Evolutionary conservation across 2,329 filamentous ascomycete species (phyloP), one percentile per base, ranked within the genome.

Genomic region (Xylariaceae sp.): DNA sequence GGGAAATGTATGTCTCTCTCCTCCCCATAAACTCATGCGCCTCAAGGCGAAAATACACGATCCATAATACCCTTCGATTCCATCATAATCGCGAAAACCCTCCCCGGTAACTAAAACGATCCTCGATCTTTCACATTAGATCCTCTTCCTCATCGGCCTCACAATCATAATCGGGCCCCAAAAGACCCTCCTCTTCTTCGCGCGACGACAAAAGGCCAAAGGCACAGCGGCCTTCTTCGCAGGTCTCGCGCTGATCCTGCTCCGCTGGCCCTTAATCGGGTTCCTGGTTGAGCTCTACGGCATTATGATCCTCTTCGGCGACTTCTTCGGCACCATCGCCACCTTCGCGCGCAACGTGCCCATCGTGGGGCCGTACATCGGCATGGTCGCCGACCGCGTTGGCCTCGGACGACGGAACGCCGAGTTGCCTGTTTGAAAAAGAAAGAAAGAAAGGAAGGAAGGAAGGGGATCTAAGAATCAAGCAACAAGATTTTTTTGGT

Each of bases 61-160:
- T 30, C 23, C 23, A 30, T 30, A 30, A 30, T 4, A 30, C 23
- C 23, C 23, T 30, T 30, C 23, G 23, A 30, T 30, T 5, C 23
- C 23, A 18, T 18, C 23, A 30, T 30, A 30, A 30, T 30, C 23
- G 23, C 23, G 23, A 30, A 30, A 30, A 30, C 23, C 17, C 17
- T 18, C 17, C 17, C 17, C 17, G 23, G 5, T 30, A 30, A 30
- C 23, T 30, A 30, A 30, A 30, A 30, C 23, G 23, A 30, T 30
- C 23, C 23, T 30, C 11, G 35, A 8, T 18, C 17, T 15, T 6
- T 30, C 56, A 30, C 37, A 60, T 45, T 62, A 96, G 91, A 95
- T 99, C 75, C 91, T 99, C 74, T 97, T 99, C 82, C 85, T 99
- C 57, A 90, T 96, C 78, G 94, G 94, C 74, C 85, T 99, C 30